Conservation (phyloP, 2,329 filamentous ascomycete genomes). For the Sporothrix humicola region DNA sequence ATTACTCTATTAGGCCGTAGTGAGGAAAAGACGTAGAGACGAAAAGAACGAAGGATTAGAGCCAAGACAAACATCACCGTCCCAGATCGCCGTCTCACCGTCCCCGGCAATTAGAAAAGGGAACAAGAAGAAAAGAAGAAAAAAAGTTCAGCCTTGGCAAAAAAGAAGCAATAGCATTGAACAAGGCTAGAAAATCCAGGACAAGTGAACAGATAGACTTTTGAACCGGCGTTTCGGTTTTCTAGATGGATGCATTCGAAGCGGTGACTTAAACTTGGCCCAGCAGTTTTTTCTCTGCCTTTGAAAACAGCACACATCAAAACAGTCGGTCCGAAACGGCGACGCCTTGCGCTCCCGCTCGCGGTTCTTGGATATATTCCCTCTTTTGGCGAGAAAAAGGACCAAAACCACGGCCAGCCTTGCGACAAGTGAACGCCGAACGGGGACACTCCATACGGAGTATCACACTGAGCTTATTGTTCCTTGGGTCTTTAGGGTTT, state of each 20-base stretch:
- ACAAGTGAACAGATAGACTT: no score
- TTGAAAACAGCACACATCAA: not conserved
- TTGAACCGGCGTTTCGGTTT: no score
- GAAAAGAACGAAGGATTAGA: no score
- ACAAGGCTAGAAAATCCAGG: no score
- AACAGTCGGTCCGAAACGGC: conserved; percentile 7
- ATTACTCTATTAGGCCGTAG: not conserved
- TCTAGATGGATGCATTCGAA: no score
- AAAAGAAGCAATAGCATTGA: no score
- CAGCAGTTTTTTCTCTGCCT: no score
- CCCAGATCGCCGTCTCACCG: not conserved
- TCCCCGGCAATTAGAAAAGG: not conserved
- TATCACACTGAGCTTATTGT: not conserved
- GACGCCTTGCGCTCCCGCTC: not conserved
- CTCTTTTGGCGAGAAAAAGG: not conserved
- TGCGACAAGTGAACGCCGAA: not conserved
- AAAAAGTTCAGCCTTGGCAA: not conserved
- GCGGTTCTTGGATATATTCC: not conserved
- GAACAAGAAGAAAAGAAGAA: not conserved
- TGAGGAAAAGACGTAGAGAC: not conserved
- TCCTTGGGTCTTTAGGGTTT: not conserved
- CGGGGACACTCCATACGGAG: no score
- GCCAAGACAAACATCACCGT: not conserved
- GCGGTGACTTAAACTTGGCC: no score
- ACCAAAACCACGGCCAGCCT: not conserved